Conservation (phyloP, 495 filamentous ascomycete genomes). For the Rusavskia elegans region DNA sequence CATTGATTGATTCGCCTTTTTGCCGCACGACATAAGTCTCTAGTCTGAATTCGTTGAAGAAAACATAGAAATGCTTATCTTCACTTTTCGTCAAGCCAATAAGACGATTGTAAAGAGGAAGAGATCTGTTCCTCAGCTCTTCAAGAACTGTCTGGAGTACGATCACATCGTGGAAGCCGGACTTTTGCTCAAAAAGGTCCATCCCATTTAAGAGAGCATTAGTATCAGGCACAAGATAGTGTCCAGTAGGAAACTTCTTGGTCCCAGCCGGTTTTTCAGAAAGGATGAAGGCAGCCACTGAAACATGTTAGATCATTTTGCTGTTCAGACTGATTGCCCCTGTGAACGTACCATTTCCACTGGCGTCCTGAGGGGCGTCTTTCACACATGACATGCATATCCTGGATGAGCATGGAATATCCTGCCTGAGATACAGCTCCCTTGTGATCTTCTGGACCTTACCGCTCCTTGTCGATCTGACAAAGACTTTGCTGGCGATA, state of each 20-base stretch:
- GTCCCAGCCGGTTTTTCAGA: conserved; percentile 77
- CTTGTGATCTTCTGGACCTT: conserved; percentile 98
- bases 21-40: conserved; percentile 74
- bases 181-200: conserved; percentile 86
- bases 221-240: conserved; percentile 91
- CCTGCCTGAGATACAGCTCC: conserved; percentile 86
- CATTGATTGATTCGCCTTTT: conserved; percentile 78
- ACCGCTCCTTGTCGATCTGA: conserved; percentile 80
- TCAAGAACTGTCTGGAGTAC: conserved; percentile 92
- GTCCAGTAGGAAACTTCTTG: conserved; percentile 63
- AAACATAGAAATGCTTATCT: conserved; percentile 93
- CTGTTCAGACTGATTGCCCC: not conserved
- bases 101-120: conserved; percentile 89
- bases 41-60: conserved; percentile 94
- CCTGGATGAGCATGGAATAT: conserved; percentile 93
- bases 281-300: conserved; percentile 69
- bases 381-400: conserved; percentile 61
- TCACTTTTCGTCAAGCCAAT: conserved; percentile 80
- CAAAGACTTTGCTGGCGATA: conserved; percentile 83
- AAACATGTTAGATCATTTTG: not conserved
- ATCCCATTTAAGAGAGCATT: conserved; percentile 92
- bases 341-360: conserved; percentile 45
- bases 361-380: conserved; percentile 58
- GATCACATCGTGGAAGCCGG: conserved; percentile 87
- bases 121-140: conserved; percentile 81